These are phyloP conservation scores for Podospora conica DNA, from an alignment of 495 filamentous ascomycete species.

Conservation along the genomic window DNA sequence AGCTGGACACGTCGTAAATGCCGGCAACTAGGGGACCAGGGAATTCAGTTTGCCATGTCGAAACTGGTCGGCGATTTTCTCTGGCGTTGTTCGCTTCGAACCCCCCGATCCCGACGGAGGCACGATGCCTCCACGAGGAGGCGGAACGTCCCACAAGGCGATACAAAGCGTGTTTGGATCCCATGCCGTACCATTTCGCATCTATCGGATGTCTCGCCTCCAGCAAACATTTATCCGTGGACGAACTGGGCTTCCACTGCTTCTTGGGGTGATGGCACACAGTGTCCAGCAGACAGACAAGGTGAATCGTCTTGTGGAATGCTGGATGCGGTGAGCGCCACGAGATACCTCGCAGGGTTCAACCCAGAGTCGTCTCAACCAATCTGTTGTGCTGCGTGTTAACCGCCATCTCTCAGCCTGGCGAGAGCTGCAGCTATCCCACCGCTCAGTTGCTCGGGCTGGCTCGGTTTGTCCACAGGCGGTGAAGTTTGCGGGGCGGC, in stretches of 20 bases:
- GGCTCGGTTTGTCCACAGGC: slow-evolving; percentile 2
- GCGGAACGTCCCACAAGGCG: background rate
- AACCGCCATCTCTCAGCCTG: slow-evolving; percentile 42
- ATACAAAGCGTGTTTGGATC: background rate
- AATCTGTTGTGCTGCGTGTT: background rate
- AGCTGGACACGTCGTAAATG: background rate
- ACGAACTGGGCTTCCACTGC: background rate
- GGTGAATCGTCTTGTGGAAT: background rate
- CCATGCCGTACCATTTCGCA: background rate
- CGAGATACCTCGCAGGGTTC: background rate
- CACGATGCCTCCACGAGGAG: background rate
- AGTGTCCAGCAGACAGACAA: background rate
- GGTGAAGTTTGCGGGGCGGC: slow-evolving; percentile 4
- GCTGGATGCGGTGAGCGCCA: background rate
- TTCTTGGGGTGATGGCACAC: background rate
- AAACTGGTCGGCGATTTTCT: background rate
- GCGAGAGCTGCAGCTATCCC: slow-evolving; percentile 50
- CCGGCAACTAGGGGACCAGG: background rate
- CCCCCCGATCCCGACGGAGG: background rate
- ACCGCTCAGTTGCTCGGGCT: slow-evolving; percentile 39
- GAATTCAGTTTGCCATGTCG: background rate
- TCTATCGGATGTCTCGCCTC: background rate
- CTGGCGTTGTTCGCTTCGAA: background rate
- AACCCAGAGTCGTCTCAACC: background rate
- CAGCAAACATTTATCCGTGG: background rate